Percentiles rank a stretch among this genome's conserved stretches.
phyloP scores from a whole-genome alignment of 257 asterid species.

The Vinca minor region DNA sequence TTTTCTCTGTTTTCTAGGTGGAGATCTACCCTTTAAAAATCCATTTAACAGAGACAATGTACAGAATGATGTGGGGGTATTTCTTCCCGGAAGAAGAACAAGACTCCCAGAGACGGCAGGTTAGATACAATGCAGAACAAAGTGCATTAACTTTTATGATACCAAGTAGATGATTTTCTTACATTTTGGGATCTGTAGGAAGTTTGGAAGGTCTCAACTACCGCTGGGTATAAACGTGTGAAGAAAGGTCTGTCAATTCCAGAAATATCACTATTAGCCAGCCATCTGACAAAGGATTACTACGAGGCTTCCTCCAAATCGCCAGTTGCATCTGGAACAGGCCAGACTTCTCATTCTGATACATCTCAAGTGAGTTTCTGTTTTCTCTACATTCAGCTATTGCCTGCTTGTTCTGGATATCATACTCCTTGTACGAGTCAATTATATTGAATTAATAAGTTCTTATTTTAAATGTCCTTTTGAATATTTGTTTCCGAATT shows the following conservation, averaged over 20 bases:
- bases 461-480: not conserved
- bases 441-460: not conserved
- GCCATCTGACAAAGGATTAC: constrained; percentile 53
- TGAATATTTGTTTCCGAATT: not conserved
- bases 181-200: constrained; percentile 46
- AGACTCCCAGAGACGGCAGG: constrained; percentile 99
- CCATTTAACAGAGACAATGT: constrained; percentile 86
- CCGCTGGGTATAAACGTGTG: constrained; percentile 80
- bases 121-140: constrained; percentile 24
- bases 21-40: constrained; percentile 96
- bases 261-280: constrained; percentile 43
- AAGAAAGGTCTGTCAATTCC: constrained; percentile 58
- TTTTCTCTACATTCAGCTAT: constrained; percentile 1
- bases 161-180: constrained; percentile 1
- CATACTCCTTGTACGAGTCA: not conserved
- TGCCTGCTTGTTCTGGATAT: constrained; percentile 2
- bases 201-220: constrained; percentile 95
- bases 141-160: not conserved
- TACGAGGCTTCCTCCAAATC: constrained; percentile 43
- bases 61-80: constrained; percentile 95
- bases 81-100: constrained; percentile 99
- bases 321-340: constrained; percentile 37
- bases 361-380: constrained; percentile 71
- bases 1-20: constrained; percentile 48
- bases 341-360: constrained; percentile 44